phyloP scores from a whole-genome alignment of 352 stramenopile genomes.

The Phytophthora cactorum region DNA sequence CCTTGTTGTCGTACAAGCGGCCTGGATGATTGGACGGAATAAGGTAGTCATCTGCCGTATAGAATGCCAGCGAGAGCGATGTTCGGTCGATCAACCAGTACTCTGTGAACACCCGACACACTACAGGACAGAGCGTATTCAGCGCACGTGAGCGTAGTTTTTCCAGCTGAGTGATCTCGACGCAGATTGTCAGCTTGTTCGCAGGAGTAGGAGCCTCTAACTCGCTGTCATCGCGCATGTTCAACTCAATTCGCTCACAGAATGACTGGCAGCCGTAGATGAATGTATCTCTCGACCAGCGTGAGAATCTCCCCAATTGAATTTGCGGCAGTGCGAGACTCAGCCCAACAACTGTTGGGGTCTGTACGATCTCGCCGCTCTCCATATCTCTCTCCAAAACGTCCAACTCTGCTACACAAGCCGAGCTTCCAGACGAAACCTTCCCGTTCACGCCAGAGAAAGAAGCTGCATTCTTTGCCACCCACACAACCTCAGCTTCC shows the following conservation, averaged over 20 bases:
- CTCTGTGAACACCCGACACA: constrained; percentile 79
- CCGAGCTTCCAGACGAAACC: constrained; percentile 61
- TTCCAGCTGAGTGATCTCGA: constrained; percentile 62
- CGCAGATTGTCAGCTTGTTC: constrained; percentile 68
- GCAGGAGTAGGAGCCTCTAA: constrained; percentile 31
- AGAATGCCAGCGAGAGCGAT: constrained; percentile 71
- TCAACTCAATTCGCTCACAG: constrained; percentile 74
- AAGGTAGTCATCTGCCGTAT: constrained; percentile 66
- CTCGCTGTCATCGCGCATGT: constrained; percentile 46
- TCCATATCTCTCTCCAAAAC: constrained; percentile 59
- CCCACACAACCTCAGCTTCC: constrained; percentile 63
- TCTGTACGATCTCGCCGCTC: constrained; percentile 43
- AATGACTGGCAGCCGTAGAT: constrained; percentile 74
- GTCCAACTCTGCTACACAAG: constrained; percentile 72
- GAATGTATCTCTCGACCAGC: constrained; percentile 61
- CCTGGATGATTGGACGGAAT: constrained; percentile 56
- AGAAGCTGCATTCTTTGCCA: constrained; percentile 67
- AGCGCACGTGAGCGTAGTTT: constrained; percentile 48
- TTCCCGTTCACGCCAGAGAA: constrained; percentile 67
- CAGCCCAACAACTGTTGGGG: constrained; percentile 70
- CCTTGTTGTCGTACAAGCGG: constrained; percentile 33
- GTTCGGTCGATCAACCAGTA: constrained; percentile 89
- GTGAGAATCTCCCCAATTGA: constrained; percentile 55
- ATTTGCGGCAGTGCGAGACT: constrained; percentile 77
- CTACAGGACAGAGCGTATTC: constrained; percentile 61